Base-by-base conservation (phyloP, 2,329 filamentous ascomycete genomes). In the Phaeosphaeriaceae sp. region DNA sequence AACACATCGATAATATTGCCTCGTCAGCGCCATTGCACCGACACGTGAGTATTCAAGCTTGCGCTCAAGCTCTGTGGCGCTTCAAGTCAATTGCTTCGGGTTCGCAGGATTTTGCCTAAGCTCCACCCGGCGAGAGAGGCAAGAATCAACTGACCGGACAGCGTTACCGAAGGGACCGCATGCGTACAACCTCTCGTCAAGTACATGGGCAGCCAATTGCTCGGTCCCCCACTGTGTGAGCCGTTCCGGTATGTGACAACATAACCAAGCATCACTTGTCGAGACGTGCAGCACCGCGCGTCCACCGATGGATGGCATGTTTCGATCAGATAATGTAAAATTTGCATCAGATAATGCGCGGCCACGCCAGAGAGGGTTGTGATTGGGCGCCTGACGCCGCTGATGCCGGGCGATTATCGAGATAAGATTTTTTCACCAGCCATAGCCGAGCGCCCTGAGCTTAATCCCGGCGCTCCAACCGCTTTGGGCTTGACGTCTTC, bases 241-340 rank as follows among this genome's bases (percentile, higher is more conserved):
- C 13, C 31, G 31, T 13, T 3, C 13, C 31, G n/a, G n/a, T 11
- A 36, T 15, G 9, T 9, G 25, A 27, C 5, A 9, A 27, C 25
- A 27, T 9, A 27, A 27, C 4, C 25, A 27, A 5, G 25, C 4
- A 27, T 4, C 25, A 9, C 25, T 9, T 27, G 25, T n/a, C 25
- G 9, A 27, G 31, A 3, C 31, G 7, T 36, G 9, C 31, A 15
- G 9, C 31, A 36, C 7, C 31, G 31, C 31, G 31, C 31, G 31
- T 36, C 31, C 6, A 36, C 3, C 9, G 31, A 44, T 41, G 36
- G 36, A 17, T 41, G 36, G 41, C n/a, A 36, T 13, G 54, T 67
- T 66, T 63, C 49, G 58, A 70, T 68, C 67, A 63, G 67, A 70
- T 70, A 66, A 69, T 62, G 61, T n/a, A 58, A 67, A 63, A 58